Conservation (phyloP, 2,329 filamentous ascomycete species). For the Beauveria varroae region DNA sequence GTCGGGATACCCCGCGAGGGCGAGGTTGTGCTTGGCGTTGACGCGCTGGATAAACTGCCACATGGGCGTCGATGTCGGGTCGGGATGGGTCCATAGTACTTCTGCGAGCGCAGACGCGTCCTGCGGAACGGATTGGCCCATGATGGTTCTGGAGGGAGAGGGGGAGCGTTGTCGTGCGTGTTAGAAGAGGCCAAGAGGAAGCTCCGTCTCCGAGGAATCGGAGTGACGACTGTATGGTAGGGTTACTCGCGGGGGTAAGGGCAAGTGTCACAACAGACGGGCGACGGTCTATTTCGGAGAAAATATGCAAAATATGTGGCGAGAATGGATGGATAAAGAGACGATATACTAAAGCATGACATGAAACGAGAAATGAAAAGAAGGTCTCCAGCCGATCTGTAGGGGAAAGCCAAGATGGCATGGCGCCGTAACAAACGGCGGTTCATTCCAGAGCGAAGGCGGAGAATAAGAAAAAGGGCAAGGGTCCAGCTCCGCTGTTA, state of each 20-base stretch:
- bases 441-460: no score
- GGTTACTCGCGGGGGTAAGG: not conserved
- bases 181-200: not conserved
- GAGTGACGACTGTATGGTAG: not conserved
- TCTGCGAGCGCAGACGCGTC: conserved; percentile 17
- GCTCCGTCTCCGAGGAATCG: not conserved
- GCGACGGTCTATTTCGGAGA: no score
- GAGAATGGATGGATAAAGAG: no score
- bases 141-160: not conserved
- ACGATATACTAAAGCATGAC: no score
- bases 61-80: conserved; percentile 62
- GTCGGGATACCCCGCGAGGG: conserved; percentile 60
- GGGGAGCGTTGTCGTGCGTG: not conserved
- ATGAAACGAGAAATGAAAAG: no score
- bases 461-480: no score
- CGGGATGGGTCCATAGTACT: conserved; percentile 65
- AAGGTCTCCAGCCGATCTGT: no score
- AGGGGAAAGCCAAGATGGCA: no score
- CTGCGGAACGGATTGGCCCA: conserved; percentile 10
- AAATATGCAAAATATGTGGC: no score
- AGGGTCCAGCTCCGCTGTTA: no score
- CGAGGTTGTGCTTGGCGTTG: conserved; percentile 57
- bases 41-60: conserved; percentile 63
- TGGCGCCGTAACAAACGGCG: no score
- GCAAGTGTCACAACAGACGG: no score